Percentiles rank a stretch among this genome's conserved stretches.
These are phyloP conservation scores for Sanguinoderma infundibulare DNA, from an alignment of 1,284 basidiomycete species.

Conservation along the genomic window DNA sequence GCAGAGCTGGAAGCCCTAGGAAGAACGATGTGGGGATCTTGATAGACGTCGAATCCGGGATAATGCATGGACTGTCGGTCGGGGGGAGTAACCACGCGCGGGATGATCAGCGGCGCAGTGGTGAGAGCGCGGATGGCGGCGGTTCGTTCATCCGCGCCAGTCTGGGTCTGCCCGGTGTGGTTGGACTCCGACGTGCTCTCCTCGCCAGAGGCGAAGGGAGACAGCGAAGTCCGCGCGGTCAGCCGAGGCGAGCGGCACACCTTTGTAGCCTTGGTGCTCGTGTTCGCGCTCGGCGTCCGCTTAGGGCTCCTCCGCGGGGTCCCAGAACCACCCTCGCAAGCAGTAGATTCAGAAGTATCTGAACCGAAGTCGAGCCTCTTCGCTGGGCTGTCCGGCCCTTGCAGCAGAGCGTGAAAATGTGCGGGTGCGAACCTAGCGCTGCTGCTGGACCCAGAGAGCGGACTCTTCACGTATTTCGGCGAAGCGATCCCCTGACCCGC, in stretches of 20 bases:
- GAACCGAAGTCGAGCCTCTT: slow-evolving; percentile 55
- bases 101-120: slow-evolving; percentile 35
- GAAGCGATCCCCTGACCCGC: slow-evolving; percentile 55
- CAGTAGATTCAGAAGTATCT: slow-evolving; percentile 13
- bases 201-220: neutral
- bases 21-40: slow-evolving; percentile 49
- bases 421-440: slow-evolving; percentile 28
- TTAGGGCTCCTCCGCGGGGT: slow-evolving; percentile 22
- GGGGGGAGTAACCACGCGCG: slow-evolving; percentile 48
- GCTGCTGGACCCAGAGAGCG: slow-evolving; percentile 31
- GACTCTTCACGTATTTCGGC: slow-evolving; percentile 43
- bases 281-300: slow-evolving; percentile 2
- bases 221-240: slow-evolving; percentile 2
- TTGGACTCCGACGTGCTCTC: neutral
- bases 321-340: slow-evolving; percentile 14
- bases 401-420: slow-evolving; percentile 38
- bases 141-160: neutral
- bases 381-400: slow-evolving; percentile 45
- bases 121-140: slow-evolving; percentile 31
- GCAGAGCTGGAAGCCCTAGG: slow-evolving; percentile 21
- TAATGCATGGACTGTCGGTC: slow-evolving; percentile 70
- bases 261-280: neutral
- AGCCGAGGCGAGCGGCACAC: slow-evolving; percentile 21
- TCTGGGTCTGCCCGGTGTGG: slow-evolving; percentile 2
- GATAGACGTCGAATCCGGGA: slow-evolving; percentile 70